Evolutionary conservation across 1,139 yeast species (phyloP).

Genomic region (Yamadazyma taylorii): DNA sequence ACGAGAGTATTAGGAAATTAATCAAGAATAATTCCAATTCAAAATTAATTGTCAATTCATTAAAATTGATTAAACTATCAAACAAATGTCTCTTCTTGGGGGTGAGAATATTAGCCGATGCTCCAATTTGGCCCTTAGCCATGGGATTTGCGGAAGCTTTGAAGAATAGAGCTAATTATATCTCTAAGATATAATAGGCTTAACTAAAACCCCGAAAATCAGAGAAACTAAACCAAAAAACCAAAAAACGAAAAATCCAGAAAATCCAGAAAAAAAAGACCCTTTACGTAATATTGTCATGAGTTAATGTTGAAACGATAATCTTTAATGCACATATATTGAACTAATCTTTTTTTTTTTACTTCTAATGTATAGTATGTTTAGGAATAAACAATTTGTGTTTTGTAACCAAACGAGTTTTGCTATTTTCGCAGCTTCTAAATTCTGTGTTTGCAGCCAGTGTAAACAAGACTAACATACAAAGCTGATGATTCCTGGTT

Average conservation of each 20-base stretch:
- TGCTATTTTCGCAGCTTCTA: background rate
- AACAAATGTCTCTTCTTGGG: conserved; percentile 63
- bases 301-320: conserved; percentile 3
- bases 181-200: conserved; percentile 14
- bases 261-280: conserved; percentile 1
- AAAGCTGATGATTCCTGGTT: too few relatives aligned
- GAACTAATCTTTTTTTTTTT: background rate
- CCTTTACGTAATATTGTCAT: background rate
- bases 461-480: too few relatives aligned
- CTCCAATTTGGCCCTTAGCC: conserved; percentile 82
- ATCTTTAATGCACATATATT: conserved; percentile 1
- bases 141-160: conserved; percentile 74
- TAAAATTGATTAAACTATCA: conserved; percentile 35
- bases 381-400: background rate
- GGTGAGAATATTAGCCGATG: conserved; percentile 71
- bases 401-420: background rate
- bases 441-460: too few relatives aligned
- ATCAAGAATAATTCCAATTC: conserved; percentile 19
- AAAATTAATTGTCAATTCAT: conserved; percentile 18
- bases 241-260: background rate
- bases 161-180: conserved; percentile 58
- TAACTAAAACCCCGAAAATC: background rate
- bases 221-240: conserved; percentile 1
- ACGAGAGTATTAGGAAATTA: conserved; percentile 26
- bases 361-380: conserved; percentile 2